Evolutionary conservation across 2,329 filamentous ascomycete genomes (phyloP), one percentile per base, ranked within the genome.

Genomic region (Beauveria bassiana): DNA sequence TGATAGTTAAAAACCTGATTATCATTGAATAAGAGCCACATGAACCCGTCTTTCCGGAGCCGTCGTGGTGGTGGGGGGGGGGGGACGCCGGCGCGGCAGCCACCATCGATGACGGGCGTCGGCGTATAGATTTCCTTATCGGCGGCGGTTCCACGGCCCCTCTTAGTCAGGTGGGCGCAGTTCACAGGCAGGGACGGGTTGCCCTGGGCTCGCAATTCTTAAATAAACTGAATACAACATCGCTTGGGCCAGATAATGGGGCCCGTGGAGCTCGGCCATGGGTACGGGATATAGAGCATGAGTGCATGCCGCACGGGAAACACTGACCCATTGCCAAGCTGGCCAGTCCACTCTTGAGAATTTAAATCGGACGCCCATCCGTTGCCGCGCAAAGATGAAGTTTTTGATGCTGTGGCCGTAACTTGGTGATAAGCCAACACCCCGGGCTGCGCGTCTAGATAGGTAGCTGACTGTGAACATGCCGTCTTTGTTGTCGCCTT

Each of bases 61-160:
- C 34, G 34, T 38, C 12, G 34, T 38, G 34, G 34, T 38, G 22
- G 20, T 22, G 12, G 31, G 14, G 31, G 34, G 34, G 34, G 31
- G 31, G 12, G 34, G 14, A 12, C 34, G 34, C 12, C 34, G 34
- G 34, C 34, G 34, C 34, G 34, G 34, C 34, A 38, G 0, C 70
- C 72, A 4, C 65, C 67, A 16, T 73, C 68, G 6, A 75, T 74
- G 0, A 38, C 34, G 34, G 74, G 70, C 1, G 66, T 66, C 1
- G 71, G 69, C 3, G 68, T 70, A 59, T 68, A 77, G 0, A 76
- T 70, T 22, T 73, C 70, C 5, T 72, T 69, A 3, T 73, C 72
- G 1, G 68, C 72, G 1, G 68, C 69, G 1, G 5, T 0, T 12
- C 34, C 34, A 38, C 12, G 34, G 34, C 34, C 34, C 31, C 34